These are phyloP conservation scores for Cutaneotrichosporon sp. DNA, from an alignment of 1,284 basidiomycete genomes.

Conservation along the genomic window DNA sequence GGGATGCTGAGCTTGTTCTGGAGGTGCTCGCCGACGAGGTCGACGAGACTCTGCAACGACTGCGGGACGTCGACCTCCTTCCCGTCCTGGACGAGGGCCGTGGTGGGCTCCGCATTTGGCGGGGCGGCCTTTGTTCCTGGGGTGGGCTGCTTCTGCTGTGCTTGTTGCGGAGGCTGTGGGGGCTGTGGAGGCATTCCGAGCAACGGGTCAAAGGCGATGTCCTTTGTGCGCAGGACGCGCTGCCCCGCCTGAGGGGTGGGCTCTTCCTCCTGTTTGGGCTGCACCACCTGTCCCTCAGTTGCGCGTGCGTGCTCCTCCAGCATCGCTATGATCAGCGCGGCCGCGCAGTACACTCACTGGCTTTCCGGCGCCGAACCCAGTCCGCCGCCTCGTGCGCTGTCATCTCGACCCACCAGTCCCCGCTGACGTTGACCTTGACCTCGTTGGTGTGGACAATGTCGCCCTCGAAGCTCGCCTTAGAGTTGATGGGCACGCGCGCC, in stretches of 20 bases:
- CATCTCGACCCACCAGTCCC: conserved; percentile 46
- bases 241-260: background rate
- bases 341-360: conserved; percentile 26
- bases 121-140: background rate
- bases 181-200: conserved; percentile 9
- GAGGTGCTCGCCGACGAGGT: conserved; percentile 23
- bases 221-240: conserved; percentile 5
- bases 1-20: conserved; percentile 20
- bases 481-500: conserved; percentile 37
- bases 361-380: conserved; percentile 37
- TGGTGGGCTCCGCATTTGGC: background rate
- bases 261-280: background rate
- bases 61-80: conserved; percentile 15
- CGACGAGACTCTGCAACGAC: conserved; percentile 22
- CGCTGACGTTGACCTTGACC: conserved; percentile 40
- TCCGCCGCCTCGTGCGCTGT: conserved; percentile 38
- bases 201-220: conserved; percentile 18
- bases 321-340: conserved; percentile 20
- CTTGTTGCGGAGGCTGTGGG: background rate
- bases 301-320: conserved; percentile 31
- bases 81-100: conserved; percentile 2
- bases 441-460: conserved; percentile 39
- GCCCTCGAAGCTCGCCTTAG: conserved; percentile 41
- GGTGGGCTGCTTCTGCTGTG: background rate
- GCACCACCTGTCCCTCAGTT: conserved; percentile 21